Evolutionary conservation across 352 stramenopile species (phyloP), one percentile per base, ranked within the genome.

Genomic region (Plasmopara muralis): DNA sequence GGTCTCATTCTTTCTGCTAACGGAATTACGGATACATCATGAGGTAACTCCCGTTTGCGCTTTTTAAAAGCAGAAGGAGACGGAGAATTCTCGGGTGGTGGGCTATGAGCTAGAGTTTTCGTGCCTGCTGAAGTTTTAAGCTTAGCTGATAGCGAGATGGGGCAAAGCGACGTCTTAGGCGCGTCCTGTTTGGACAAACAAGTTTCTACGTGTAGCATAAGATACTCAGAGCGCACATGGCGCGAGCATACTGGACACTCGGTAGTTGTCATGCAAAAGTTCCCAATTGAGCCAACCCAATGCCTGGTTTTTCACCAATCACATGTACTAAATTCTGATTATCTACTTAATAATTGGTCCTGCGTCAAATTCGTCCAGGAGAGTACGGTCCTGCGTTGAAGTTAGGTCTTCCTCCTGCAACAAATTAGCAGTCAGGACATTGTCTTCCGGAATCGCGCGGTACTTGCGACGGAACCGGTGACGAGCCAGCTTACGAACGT

Each of bases 1-100:
- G 84, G 84, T 20, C 84, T 68, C 70, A 94, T 83, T 45, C 79
- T 69, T 48, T 94, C 84, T 0, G 84, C 84, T 15, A 94, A 66
- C 35, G 84, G 84, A 9, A 72, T 64, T 18, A 31, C 53, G 14
- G 58, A 67, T 33, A 55, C 16, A 44, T 74, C 62, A 2, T 57
- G 47, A 2, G 37, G 10, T 31, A 47, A 43, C 28, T 66, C 53
- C 7, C 68, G 61, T 61, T 81, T 83, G 48, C 74, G 77, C 50
- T 85, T 86, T 59, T 83, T 85, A 18, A 60, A 12, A 9, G 50
- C 47, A 31, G 57, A 55, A 43, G 57, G 18, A 16, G 60, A 63
- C 20, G 58, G 42, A 0, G 59, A 64, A 25, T 25, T 25, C 15
- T 29, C 35, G 46, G 16, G 50, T 55, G 31, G 25, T 3, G 46